Evolutionary conservation across 495 filamentous ascomycete genomes (phyloP), one percentile per base, ranked within the genome.

Genomic region (Xylaria bambusicola): DNA sequence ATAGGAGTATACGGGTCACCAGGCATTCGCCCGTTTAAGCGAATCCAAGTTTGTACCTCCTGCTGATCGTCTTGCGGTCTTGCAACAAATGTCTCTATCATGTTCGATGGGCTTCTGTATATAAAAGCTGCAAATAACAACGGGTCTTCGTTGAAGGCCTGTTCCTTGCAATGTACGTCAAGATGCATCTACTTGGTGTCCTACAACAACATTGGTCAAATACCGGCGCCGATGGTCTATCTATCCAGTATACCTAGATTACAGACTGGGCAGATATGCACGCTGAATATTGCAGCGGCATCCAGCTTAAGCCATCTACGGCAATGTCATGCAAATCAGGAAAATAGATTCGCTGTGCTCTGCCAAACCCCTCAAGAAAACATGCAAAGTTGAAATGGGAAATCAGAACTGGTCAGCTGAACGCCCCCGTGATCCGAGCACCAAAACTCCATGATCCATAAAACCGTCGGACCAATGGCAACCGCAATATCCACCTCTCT

Each of bases 111-210:
- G 10, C 5, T 33, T 33, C 24, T 31, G 13, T 17, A 3, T 42
- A 31, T 42, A 29, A n/a, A 15, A 26, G 52, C 52, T 54, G 40
- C 38, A 54, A n/a, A 44, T 44, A 33, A 44, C 2, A 24, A 12
- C 12, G 15, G 18, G 36, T 9, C 7, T 38, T 15, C 31, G 4
- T 23, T 17, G 10, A 9, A 26, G 20, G 21, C 18, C 24, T 31
- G 40, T 45, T 44, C 1, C 21, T 13, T 54, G 38, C 21, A n/a
- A 38, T 48, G n/a, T 48, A 57, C 31, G 44, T 47, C 54, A 48
- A 27, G 41, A 17, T 40, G 31, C 8, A 40, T 21, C 33, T 24
- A 17, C 20, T 18, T 20, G 26, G 17, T n/a, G n/a, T n/a, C n/a
- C 9, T 7, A 24, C n/a, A 31, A 10, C 40, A 31, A 42, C 15